Conservation (phyloP, 495 filamentous ascomycete genomes). For the Usnea hakonensis region DNA sequence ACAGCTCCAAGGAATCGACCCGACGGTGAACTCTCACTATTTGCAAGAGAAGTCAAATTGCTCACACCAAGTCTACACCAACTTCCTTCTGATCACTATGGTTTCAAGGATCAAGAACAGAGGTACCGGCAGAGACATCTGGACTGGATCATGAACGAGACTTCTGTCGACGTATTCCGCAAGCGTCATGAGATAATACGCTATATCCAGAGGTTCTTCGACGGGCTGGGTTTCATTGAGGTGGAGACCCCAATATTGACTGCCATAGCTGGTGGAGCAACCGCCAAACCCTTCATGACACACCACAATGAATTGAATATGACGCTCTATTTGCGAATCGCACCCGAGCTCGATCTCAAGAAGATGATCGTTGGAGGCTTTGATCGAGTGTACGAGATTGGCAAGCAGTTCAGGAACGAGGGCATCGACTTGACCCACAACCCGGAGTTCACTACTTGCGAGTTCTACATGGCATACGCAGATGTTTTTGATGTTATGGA, state of each 20-base stretch:
- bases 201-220: slow-evolving; percentile 81
- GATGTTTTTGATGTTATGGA: slow-evolving; percentile 91
- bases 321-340: slow-evolving; percentile 90
- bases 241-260: slow-evolving; percentile 99
- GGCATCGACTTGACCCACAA: slow-evolving; percentile 96
- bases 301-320: slow-evolving; percentile 91
- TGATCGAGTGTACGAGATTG: slow-evolving; percentile 88
- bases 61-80: slow-evolving; percentile 89
- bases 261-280: slow-evolving; percentile 88
- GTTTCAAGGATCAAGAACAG: slow-evolving; percentile 91
- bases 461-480: slow-evolving; percentile 95
- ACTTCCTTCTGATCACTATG: slow-evolving; percentile 84
- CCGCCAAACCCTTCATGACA: slow-evolving; percentile 89
- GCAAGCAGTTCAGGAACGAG: slow-evolving; percentile 89
- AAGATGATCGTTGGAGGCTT: slow-evolving; percentile 90
- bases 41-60: slow-evolving; percentile 75
- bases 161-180: slow-evolving; percentile 68
- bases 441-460: slow-evolving; percentile 94
- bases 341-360: slow-evolving; percentile 94
- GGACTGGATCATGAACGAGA: slow-evolving; percentile 92
- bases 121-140: slow-evolving; percentile 86
- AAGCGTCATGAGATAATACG: slow-evolving; percentile 76
- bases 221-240: slow-evolving; percentile 76
- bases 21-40: slow-evolving; percentile 87
- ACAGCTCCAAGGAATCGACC: slow-evolving; percentile 82